Base-by-base conservation (phyloP, 192 early-diverging fungal species). In the Nowakowskiella sp. region DNA sequence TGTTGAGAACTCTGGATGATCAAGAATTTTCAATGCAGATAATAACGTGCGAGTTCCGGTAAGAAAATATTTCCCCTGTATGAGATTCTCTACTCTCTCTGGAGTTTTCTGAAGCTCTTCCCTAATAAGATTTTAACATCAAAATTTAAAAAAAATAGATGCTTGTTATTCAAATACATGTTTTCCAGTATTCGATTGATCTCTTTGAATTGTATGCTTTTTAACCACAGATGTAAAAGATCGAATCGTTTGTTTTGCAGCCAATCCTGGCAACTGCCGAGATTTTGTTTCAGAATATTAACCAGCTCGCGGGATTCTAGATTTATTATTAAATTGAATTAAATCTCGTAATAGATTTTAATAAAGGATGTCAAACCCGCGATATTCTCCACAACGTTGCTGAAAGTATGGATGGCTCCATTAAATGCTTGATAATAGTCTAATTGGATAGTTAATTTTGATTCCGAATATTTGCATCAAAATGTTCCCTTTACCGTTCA, bases 361-460 rank as follows among this genome's bases (percentile, higher is more conserved):
- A 61, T 28, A 68, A 27, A 13, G 53, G 16, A 49, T 6, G 33
- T 31, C 32, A 21, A 32, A 74, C 69, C 77, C 5, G 72, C 53
- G 43, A 81, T 73, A 32, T 67, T 76, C 26, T 76, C 79, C 1
- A 79, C 76, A 9, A 77, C 76, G 8, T 56, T 54, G 42, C 69
- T 72, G 49, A 81, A 81, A 0, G 71, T 75, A 53, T 80, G 73
- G 44, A 81, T 78, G 19, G 71, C 61, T 6, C 55, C 63, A 47
- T 81, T 81, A 61, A 81, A 81, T 2, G 76, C 66, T 44, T 76
- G 65, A 59, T 78, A 72, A 51, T 78, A 78, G 34, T 81, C 78
- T 80, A 44, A 23, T 24, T 27, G n/a, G 10, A 22, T 24, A 53
- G 62, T 1, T 22, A 62, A 69, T n/a, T n/a, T n/a, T n/a, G n/a